Percentiles rank a stretch among this genome's conserved stretches.
Evolutionary conservation across 2,329 filamentous ascomycete genomes (phyloP).

Genomic region (Graphilbum fragrans): DNA sequence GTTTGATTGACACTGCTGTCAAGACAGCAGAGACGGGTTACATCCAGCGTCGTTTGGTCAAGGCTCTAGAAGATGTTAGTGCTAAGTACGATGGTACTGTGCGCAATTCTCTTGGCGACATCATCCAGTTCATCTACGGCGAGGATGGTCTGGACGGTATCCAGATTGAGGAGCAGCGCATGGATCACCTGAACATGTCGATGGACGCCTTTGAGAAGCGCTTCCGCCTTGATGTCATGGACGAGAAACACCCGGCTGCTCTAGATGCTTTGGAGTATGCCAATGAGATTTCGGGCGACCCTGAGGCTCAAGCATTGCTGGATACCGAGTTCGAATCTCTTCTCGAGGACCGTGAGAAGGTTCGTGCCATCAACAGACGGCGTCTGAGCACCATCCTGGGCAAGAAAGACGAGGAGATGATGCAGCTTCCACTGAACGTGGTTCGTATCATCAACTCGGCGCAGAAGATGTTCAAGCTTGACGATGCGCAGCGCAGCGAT

Average conservation of each 20-base stretch:
- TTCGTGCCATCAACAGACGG: conserved; percentile 55
- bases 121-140: conserved; percentile 94
- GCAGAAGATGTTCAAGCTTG: conserved; percentile 82
- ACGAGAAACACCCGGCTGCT: conserved; percentile 38
- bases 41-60: conserved; percentile 95
- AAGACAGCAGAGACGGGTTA: conserved; percentile 99
- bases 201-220: conserved; percentile 65
- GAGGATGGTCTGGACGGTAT: conserved; percentile 93
- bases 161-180: conserved; percentile 82
- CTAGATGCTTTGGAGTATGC: conserved; percentile 77
- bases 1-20: conserved; percentile 98
- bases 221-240: conserved; percentile 82
- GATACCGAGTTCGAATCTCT: conserved; percentile 83
- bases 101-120: conserved; percentile 89
- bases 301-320: conserved; percentile 73
- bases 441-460: conserved; percentile 83
- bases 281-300: conserved; percentile 74
- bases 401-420: conserved; percentile 68
- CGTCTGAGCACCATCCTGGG: conserved; percentile 10
- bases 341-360: conserved; percentile 56
- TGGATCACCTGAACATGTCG: conserved; percentile 77
- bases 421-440: conserved; percentile 89
- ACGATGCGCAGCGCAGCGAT: conserved; percentile 75
- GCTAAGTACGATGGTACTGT: conserved; percentile 97
- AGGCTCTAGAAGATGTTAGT: conserved; percentile 94